These are phyloP conservation scores for Psilocybe mexicana DNA, from an alignment of 1,284 basidiomycete species.

Conservation along the genomic window DNA sequence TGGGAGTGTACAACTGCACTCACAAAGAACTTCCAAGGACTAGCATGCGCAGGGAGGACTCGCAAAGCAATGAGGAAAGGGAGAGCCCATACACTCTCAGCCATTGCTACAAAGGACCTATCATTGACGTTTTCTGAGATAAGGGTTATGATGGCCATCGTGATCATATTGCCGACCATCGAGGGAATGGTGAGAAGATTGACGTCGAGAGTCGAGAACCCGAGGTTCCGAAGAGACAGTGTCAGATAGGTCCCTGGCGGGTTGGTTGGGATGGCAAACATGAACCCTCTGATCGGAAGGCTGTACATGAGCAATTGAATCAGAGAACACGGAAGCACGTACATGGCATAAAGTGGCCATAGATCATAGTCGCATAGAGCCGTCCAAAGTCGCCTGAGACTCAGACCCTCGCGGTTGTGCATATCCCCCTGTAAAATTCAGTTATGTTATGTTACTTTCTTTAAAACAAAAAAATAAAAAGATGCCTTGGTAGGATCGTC, in stretches of 20 bases:
- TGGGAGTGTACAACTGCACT: constrained; percentile 13
- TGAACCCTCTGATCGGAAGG: constrained; percentile 32
- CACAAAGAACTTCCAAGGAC: constrained; percentile 51
- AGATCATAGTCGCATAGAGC: constrained; percentile 64
- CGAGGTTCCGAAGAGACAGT: constrained; percentile 57
- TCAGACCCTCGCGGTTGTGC: constrained; percentile 78
- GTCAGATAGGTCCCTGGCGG: constrained; percentile 62
- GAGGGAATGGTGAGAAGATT: constrained; percentile 13
- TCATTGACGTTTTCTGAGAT: constrained; percentile 49
- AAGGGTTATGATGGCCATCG: constrained; percentile 44
- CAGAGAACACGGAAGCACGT: constrained; percentile 7
- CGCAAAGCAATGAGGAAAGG: constrained; percentile 55
- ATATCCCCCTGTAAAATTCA: constrained; percentile 49
- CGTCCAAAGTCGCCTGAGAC: constrained; percentile 50
- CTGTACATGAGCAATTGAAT: not conserved
- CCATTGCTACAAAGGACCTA: constrained; percentile 46
- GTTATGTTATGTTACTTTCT: not conserved
- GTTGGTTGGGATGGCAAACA: constrained; percentile 46
- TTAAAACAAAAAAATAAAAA: not conserved
- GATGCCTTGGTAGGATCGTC: constrained; percentile 67
- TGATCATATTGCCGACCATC: constrained; percentile 32
- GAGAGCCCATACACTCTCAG: constrained; percentile 51
- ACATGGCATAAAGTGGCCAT: constrained; percentile 70
- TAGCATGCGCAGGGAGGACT: constrained; percentile 42
- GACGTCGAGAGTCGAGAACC: constrained; percentile 24